Conservation (phyloP, 257 asterid species). For the Solanum lycopersicoides region DNA sequence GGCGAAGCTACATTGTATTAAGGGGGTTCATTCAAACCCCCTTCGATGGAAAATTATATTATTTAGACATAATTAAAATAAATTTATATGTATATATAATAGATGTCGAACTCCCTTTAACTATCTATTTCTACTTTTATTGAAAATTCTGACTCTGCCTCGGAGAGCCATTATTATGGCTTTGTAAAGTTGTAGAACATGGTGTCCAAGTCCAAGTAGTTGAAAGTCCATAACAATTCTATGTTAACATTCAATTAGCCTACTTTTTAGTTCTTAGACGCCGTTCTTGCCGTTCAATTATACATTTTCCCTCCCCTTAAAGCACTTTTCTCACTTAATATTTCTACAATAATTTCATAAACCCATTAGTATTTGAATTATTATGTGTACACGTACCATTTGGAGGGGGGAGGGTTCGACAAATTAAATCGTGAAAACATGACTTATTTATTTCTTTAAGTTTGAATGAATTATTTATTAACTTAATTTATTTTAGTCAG, state of each 20-base stretch:
- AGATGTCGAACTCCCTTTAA: too few species aligned
- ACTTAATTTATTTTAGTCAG: too few species aligned
- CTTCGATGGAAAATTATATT: too few species aligned
- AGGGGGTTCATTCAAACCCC: too few species aligned
- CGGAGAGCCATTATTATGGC: neutral
- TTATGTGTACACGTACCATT: neutral
- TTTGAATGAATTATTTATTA: too few species aligned
- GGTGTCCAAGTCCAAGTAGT: slow-evolving; percentile 44
- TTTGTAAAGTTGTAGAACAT: slow-evolving; percentile 1
- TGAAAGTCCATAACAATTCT: slow-evolving; percentile 26
- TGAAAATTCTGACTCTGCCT: too few species aligned
- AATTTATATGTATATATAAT: too few species aligned
- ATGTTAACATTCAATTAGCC: slow-evolving; percentile 73
- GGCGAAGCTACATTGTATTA: too few species aligned
- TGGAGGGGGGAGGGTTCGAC: neutral
- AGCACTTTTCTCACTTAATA: neutral
- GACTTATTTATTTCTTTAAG: too few species aligned
- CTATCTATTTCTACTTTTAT: too few species aligned
- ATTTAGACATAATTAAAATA: too few species aligned
- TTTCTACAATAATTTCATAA: neutral
- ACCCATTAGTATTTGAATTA: neutral
- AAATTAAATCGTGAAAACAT: neutral
- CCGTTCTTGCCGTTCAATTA: slow-evolving; percentile 38
- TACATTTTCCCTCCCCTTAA: neutral
- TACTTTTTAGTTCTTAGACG: slow-evolving; percentile 41